These are phyloP conservation scores for Cordyceps farinosa DNA, from an alignment of 2,329 filamentous ascomycete species.

Conservation along the genomic window DNA sequence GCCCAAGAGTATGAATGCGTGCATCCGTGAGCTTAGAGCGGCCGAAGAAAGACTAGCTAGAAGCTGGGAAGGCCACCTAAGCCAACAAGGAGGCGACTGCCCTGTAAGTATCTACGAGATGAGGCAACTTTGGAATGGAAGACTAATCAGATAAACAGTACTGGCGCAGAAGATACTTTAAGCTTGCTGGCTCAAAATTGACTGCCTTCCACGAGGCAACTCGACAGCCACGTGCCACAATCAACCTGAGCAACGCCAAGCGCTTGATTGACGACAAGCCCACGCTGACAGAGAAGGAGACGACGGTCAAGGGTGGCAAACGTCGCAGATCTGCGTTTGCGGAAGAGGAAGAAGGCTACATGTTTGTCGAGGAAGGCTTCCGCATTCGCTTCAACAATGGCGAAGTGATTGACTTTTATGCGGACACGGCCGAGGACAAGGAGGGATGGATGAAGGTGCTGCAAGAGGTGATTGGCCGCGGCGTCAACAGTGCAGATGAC, in stretches of 20 bases:
- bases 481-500: constrained; percentile 47
- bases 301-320: constrained; percentile 68
- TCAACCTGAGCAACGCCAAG: constrained; percentile 89
- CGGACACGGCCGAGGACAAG: constrained; percentile 82
- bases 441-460: constrained; percentile 93
- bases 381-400: constrained; percentile 97
- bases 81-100: constrained; percentile 96
- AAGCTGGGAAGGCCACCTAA: constrained; percentile 83
- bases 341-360: constrained; percentile 97
- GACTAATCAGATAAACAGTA: constrained; percentile 54
- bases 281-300: constrained; percentile 78
- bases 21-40: constrained; percentile 87
- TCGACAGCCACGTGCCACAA: constrained; percentile 90
- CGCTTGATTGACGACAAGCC: constrained; percentile 91
- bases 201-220: constrained; percentile 96
- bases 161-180: constrained; percentile 98
- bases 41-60: constrained; percentile 76
- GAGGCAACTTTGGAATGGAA: constrained; percentile 35
- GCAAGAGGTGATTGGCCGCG: constrained; percentile 62
- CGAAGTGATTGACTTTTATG: constrained; percentile 98
- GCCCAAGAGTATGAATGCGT: constrained; percentile 99
- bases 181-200: constrained; percentile 82
- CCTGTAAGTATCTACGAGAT: constrained; percentile 61
- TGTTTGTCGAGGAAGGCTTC: constrained; percentile 99
- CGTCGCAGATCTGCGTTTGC: constrained; percentile 93